Base-by-base conservation (phyloP, 208 protist species). In the Balamuthia mandrillaris region DNA sequence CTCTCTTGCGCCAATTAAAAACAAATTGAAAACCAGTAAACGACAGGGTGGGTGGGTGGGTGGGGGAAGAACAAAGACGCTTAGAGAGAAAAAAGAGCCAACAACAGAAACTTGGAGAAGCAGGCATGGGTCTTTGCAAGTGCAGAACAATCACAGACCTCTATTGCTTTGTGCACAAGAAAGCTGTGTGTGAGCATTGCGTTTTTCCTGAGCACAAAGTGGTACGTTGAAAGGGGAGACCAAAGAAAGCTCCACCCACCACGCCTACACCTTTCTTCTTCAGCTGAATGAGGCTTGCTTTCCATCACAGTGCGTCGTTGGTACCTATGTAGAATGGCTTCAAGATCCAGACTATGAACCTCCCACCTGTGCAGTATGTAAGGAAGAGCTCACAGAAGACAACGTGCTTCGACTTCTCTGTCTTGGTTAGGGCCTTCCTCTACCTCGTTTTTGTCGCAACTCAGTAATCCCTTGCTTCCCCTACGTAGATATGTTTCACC, bases 81-180 rank as follows among this genome's bases (percentile, higher is more conserved):
- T n/a, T n/a, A n/a, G n/a, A n/a, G n/a, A n/a, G n/a, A n/a, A n/a
- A n/a, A n/a, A n/a, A n/a, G n/a, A n/a, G n/a, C n/a, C n/a, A n/a
- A n/a, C n/a, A n/a, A n/a, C n/a, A n/a, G n/a, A n/a, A n/a, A n/a
- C n/a, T n/a, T n/a, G n/a, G n/a, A n/a, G n/a, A n/a, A n/a, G n/a
- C 47, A 54, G 29, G 14, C 14, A 85, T 85, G 81, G 81, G 81
- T 41, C 63, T 85, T 27, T 85, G 81, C 81, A 85, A 85, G 74
- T 85, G 81, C 47, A 85, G 60, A 60, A 85, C 47, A n/a, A 65
- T 70, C 37, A 85, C 81, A 12, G 81, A 85, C 81, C 60, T 85
- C 58, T 85, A 74, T 42, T 85, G 81, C 18, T 85, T 72, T 16
- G 81, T 74, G 0, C 81, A 85, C 68, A 85, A 85, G 58, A 85